Conservation (phyloP, 2,329 filamentous ascomycete species). For the Neoascochyta sp. region DNA sequence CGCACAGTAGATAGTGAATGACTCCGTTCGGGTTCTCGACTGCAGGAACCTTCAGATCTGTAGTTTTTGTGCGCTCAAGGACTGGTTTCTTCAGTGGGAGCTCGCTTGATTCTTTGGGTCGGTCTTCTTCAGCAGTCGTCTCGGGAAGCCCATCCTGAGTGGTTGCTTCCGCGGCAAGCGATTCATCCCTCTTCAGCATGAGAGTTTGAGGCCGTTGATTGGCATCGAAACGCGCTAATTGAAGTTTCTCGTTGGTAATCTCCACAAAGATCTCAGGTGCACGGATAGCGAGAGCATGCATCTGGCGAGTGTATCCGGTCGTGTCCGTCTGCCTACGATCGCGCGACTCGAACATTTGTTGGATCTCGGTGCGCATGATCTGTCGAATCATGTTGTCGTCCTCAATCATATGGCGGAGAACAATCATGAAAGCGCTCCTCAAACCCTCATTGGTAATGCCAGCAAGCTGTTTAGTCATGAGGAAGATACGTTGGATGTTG, state of each 20-base stretch:
- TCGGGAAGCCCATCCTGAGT: slow-evolving; percentile 18
- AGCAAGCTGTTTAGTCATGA: slow-evolving; percentile 91
- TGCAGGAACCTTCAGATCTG: slow-evolving; percentile 74
- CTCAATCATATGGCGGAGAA: slow-evolving; percentile 88
- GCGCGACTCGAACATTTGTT: slow-evolving; percentile 63
- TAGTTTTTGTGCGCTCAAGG: slow-evolving; percentile 61
- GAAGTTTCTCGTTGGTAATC: slow-evolving; percentile 78
- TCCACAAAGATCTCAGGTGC: slow-evolving; percentile 83
- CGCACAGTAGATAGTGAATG: slow-evolving; percentile 88
- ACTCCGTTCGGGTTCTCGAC: slow-evolving; percentile 93
- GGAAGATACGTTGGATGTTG: slow-evolving; percentile 83
- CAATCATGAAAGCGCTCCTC: slow-evolving; percentile 72
- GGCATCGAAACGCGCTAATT: slow-evolving; percentile 62
- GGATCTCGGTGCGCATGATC: slow-evolving; percentile 87
- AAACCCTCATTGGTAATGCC: slow-evolving; percentile 74
- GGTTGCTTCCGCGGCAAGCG: slow-evolving; percentile 13
- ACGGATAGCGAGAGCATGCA: slow-evolving; percentile 76
- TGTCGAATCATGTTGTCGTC: slow-evolving; percentile 88
- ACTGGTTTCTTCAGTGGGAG: slow-evolving; percentile 42
- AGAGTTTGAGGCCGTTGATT: slow-evolving; percentile 53
- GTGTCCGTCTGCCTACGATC: slow-evolving; percentile 59
- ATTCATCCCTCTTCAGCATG: slow-evolving; percentile 50
- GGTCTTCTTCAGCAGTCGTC: slow-evolving; percentile 32
- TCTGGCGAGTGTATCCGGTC: slow-evolving; percentile 66
- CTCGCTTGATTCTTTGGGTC: slow-evolving; percentile 34